Evolutionary conservation across 352 stramenopile species (phyloP).

Genomic region (Pythium angustatum): DNA sequence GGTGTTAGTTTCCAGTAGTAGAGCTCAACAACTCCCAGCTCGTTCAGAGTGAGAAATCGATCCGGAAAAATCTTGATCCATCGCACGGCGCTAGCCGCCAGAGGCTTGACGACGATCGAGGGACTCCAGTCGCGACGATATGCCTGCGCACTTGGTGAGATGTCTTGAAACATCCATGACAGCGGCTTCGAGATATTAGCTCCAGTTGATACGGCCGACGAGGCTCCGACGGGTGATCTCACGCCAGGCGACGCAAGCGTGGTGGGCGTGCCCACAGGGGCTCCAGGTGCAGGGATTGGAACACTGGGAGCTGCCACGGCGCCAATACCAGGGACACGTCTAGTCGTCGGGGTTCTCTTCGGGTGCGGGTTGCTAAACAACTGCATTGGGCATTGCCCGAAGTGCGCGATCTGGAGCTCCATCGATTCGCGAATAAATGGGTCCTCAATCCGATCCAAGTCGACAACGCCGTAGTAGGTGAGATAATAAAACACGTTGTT

Average conservation of each 20-base stretch:
- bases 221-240: slow-evolving; percentile 13
- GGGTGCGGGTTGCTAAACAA: slow-evolving; percentile 85
- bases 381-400: slow-evolving; percentile 98
- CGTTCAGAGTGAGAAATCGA: slow-evolving; percentile 78
- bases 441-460: slow-evolving; percentile 96
- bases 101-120: slow-evolving; percentile 55
- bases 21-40: slow-evolving; percentile 83
- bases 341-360: slow-evolving; percentile 36
- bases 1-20: slow-evolving; percentile 82
- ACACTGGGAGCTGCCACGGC: slow-evolving; percentile 26
- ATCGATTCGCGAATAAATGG: slow-evolving; percentile 92
- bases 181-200: slow-evolving; percentile 39
- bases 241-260: slow-evolving; percentile 7
- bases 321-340: slow-evolving; percentile 1
- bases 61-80: slow-evolving; percentile 77
- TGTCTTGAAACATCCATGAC: slow-evolving; percentile 67
- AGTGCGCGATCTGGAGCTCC: slow-evolving; percentile 98
- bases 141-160: slow-evolving; percentile 52
- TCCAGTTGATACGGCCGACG: neutral
- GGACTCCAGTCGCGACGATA: slow-evolving; percentile 61
- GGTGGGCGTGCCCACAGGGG: neutral
- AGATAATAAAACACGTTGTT: slow-evolving; percentile 97
- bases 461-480: slow-evolving; percentile 93
- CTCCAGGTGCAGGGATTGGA: slow-evolving; percentile 23
- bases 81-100: slow-evolving; percentile 55